phyloP scores from a whole-genome alignment of 192 early-diverging fungal genomes.

The Podila minutissima region DNA sequence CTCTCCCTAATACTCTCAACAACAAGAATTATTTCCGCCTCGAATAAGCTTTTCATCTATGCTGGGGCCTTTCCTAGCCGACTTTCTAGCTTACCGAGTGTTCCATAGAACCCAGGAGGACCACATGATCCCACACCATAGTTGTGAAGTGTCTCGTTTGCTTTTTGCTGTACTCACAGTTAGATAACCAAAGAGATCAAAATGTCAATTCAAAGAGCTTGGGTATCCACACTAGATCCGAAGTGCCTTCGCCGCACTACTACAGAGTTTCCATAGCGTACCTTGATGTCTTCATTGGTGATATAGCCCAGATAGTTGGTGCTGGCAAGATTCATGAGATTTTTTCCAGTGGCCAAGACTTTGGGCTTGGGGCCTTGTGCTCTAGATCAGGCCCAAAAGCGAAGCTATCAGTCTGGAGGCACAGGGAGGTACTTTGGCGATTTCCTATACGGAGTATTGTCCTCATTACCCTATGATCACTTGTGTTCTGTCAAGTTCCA shows the following conservation, averaged over 20 bases:
- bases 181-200: too few relatives aligned
- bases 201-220: background rate
- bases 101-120: conserved; percentile 95
- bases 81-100: conserved; percentile 51
- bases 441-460: too few relatives aligned
- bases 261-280: conserved; percentile 4
- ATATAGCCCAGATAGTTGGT: conserved; percentile 90
- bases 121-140: conserved; percentile 98
- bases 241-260: background rate
- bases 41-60: background rate
- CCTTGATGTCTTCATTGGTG: conserved; percentile 75
- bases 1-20: background rate
- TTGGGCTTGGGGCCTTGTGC: conserved; percentile 72
- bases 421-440: too few relatives aligned
- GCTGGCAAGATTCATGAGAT: conserved; percentile 84
- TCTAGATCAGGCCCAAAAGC: conserved; percentile 8
- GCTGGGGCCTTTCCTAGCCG: too few relatives aligned
- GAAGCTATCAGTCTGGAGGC: too few relatives aligned
- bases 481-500: conserved; percentile 82
- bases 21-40: background rate
- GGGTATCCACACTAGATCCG: background rate
- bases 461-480: conserved; percentile 69
- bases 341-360: conserved; percentile 65
- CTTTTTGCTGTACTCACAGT: conserved; percentile 64
- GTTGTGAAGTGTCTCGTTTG: conserved; percentile 83